A percentile compares a stretch with the other conserved stretches of the same genome.
phyloP scores from a whole-genome alignment of 139 green algal genomes.

The Volvox africanus region DNA sequence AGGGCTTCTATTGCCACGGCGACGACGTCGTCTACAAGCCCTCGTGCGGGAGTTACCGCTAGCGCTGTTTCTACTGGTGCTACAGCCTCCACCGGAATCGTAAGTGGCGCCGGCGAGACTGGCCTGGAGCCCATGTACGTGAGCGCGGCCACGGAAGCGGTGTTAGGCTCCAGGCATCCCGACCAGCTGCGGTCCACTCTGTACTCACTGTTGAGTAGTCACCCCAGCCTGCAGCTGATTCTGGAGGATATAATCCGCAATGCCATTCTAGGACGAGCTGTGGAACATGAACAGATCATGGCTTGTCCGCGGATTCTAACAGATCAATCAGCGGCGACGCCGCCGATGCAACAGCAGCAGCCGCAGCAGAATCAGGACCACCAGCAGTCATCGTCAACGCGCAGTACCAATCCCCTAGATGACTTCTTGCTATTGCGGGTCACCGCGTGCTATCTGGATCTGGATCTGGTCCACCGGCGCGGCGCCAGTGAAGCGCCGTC shows the following conservation, averaged over 20 bases:
- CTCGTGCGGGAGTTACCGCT: too few species aligned
- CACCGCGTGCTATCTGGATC: slow-evolving; percentile 22
- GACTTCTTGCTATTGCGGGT: slow-evolving; percentile 23
- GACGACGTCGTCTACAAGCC: too few species aligned
- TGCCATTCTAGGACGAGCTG: not conserved
- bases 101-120: not conserved
- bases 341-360: not conserved
- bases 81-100: too few species aligned
- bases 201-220: not conserved
- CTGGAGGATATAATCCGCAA: slow-evolving; percentile 28
- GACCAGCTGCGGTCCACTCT: not conserved
- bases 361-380: not conserved
- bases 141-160: not conserved
- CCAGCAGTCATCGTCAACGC: not conserved
- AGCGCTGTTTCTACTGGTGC: too few species aligned
- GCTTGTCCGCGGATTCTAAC: slow-evolving; percentile 4
- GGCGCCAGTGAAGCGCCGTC: not conserved
- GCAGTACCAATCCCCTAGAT: not conserved
- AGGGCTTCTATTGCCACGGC: not conserved
- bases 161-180: not conserved
- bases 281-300: slow-evolving; percentile 20
- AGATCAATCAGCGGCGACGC: not conserved
- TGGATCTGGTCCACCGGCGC: too few species aligned
- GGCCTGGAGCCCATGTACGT: slow-evolving; percentile 21
- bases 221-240: slow-evolving; percentile 35